Conservation (phyloP, 345 rosid species). For the Geranium brycei region DNA sequence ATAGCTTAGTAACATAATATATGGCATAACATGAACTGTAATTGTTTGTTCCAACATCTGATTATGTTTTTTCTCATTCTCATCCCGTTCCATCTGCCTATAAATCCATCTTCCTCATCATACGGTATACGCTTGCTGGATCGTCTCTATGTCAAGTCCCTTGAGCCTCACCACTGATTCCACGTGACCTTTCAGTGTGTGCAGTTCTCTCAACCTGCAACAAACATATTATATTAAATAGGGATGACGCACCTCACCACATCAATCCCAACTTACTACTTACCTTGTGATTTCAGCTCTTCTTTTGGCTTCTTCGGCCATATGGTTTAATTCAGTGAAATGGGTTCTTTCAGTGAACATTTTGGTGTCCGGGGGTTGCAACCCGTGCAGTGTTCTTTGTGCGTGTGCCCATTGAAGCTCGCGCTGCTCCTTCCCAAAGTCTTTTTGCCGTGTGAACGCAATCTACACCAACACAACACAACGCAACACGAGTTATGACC, state of each 20-base stretch:
- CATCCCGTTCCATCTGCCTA: too few species aligned
- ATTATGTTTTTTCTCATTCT: too few species aligned
- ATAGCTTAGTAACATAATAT: too few species aligned
- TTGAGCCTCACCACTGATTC: slow-evolving; percentile 39
- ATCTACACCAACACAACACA: slow-evolving; percentile 17
- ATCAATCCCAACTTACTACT: too few species aligned
- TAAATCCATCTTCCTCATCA: too few species aligned
- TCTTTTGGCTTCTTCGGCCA: slow-evolving; percentile 49
- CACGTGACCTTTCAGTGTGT: slow-evolving; percentile 42
- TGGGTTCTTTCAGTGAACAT: slow-evolving; percentile 31
- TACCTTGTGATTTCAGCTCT: slow-evolving; percentile 46
- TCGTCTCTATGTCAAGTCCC: slow-evolving; percentile 49
- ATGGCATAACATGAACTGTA: too few species aligned
- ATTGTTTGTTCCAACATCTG: too few species aligned
- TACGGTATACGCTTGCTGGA: slow-evolving; percentile 7
- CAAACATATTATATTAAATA: background rate
- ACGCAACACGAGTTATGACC: background rate
- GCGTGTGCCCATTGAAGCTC: slow-evolving; percentile 54
- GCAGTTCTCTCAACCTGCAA: slow-evolving; percentile 41
- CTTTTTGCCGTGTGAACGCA: slow-evolving; percentile 44
- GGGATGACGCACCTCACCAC: too few species aligned
- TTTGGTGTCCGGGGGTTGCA: slow-evolving; percentile 34
- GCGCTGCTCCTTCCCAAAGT: slow-evolving; percentile 38
- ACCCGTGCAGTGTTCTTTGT: slow-evolving; percentile 44
- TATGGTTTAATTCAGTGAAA: slow-evolving; percentile 28